Evolutionary conservation across 1,284 basidiomycete genomes (phyloP), one percentile per base, ranked within the genome.

Genomic region (Puccinia coronata): DNA sequence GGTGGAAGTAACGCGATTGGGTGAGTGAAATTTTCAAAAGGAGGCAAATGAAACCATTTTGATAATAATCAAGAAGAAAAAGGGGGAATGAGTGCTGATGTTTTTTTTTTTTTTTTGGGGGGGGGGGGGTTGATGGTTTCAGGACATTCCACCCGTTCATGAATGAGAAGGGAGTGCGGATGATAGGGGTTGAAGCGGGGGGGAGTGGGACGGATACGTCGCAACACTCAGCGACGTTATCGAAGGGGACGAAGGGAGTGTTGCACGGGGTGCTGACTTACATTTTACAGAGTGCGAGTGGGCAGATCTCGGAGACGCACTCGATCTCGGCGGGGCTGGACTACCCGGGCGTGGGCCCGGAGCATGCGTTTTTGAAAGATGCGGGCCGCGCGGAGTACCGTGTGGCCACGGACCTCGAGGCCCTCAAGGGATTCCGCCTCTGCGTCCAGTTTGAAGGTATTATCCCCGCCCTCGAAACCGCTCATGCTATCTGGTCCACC

Each of bases 1-100:
- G 96, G 97, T 82, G 97, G 97, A 3, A 94, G 92, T 85, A 99
- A 99, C 86, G 94, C 97, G 23, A 99, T 99, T 83, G 97, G 97
- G 79, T 81, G 12, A 74, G 79, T 55, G 28, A 16, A 34, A 16
- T 59, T 28, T 59, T 4, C 16, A 8, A 25, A 16, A 4, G 25
- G 6, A 14, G 55, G 6, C 18, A 25, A 16, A 31, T 1, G 16
- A n/a, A n/a, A n/a, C 8, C 14, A 59, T 28, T 59, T 16, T 59
- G 28, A 59, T 11, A 1, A 28, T 8, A 16, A 8, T 47, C 43
- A 8, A 8, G 8, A 47, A 47, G 16, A 8, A 47, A 47, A 47
- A 47, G 43, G 16, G 16, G 43, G 43, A 47, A 8, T 20, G 49
- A 51, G 49, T 9, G 12, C 49, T 51, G 49, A 51, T 20, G 5